Conservation (phyloP, 208 protist species). For the Lotmaria passim region DNA sequence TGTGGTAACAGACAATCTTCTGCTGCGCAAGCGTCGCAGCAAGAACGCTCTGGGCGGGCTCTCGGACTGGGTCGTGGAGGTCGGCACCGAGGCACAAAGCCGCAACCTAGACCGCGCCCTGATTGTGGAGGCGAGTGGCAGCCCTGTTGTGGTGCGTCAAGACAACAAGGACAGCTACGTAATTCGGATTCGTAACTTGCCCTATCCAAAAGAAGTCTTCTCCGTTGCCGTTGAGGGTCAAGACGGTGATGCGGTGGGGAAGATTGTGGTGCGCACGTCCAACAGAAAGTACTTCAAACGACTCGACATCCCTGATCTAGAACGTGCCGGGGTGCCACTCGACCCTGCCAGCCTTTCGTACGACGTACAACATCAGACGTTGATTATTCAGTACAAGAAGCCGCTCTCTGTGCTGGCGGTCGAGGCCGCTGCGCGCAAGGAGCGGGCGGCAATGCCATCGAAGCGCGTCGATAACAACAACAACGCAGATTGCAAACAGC, state of each 20-base stretch:
- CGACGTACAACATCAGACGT: constrained; percentile 92
- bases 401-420: constrained; percentile 71
- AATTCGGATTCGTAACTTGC: constrained; percentile 92
- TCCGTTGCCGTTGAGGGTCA: constrained; percentile 77
- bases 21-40: constrained; percentile 84
- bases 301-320: constrained; percentile 86
- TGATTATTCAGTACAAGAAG: constrained; percentile 94
- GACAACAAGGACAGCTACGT: constrained; percentile 87
- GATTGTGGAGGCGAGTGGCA: constrained; percentile 73
- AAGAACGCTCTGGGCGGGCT: constrained; percentile 79
- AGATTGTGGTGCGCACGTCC: constrained; percentile 94
- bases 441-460: constrained; percentile 70
- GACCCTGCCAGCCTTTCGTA: constrained; percentile 69
- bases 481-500: constrained; percentile 62
- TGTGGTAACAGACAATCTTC: constrained; percentile 91
- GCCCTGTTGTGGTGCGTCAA: constrained; percentile 84
- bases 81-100: constrained; percentile 72
- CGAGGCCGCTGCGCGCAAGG: constrained; percentile 80
- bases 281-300: constrained; percentile 97
- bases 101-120: constrained; percentile 72
- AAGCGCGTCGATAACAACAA: constrained; percentile 66
- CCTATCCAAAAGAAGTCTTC: constrained; percentile 89
- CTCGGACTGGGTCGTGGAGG: constrained; percentile 87
- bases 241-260: constrained; percentile 48
- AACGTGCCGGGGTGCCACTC: constrained; percentile 63